These are phyloP conservation scores for Plasmodium gallinaceum DNA, from an alignment of 169 alveolate species.

Conservation along the genomic window DNA sequence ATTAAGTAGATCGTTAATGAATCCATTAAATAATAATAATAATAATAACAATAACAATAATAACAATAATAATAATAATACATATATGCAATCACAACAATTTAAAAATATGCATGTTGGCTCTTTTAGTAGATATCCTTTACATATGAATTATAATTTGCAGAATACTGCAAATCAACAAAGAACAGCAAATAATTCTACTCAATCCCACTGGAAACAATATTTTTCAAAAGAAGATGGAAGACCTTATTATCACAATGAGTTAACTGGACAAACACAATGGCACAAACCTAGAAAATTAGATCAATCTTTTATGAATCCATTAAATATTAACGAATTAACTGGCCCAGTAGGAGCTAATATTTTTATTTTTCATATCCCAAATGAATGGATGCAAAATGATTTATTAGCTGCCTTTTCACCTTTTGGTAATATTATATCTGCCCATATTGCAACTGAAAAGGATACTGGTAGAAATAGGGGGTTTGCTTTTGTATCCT, in stretches of 20 bases:
- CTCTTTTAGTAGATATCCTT: constrained; percentile 50
- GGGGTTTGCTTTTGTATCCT: constrained; percentile 94
- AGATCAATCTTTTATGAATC: constrained; percentile 73
- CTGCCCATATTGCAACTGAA: constrained; percentile 94
- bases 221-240: constrained; percentile 84
- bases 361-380: constrained; percentile 93
- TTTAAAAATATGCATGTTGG: constrained; percentile 54
- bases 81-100: constrained; percentile 38
- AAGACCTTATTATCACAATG: constrained; percentile 89
- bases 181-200: constrained; percentile 22
- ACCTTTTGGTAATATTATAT: constrained; percentile 90
- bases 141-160: constrained; percentile 60
- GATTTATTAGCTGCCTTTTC: constrained; percentile 90
- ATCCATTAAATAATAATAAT: constrained; percentile 37
- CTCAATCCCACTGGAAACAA: constrained; percentile 66
- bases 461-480: constrained; percentile 91
- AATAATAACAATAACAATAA: constrained; percentile 16
- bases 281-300: constrained; percentile 94
- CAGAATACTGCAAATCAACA: constrained; percentile 49
- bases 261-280: constrained; percentile 89
- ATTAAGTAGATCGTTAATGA: constrained; percentile 38
- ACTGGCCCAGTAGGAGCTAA: constrained; percentile 94
- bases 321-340: constrained; percentile 62
- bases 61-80: constrained; percentile 33
- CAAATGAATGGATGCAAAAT: constrained; percentile 92